Conservation (phyloP, 140 eudicot genomes). For the Erigeron philadelphicus region DNA sequence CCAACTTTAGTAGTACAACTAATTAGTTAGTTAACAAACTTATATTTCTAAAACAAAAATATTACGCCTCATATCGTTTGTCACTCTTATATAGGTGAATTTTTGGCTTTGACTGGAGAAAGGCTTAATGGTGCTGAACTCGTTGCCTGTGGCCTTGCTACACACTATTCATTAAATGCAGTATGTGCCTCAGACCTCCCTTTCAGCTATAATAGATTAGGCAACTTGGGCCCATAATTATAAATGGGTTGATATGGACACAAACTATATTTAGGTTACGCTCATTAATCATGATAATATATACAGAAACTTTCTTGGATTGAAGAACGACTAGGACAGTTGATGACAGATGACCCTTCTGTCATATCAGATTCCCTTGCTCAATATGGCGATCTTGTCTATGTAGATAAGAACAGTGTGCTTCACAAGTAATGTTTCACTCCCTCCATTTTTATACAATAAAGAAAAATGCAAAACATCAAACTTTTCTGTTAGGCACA, state of each 20-base stretch:
- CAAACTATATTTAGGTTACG: not conserved
- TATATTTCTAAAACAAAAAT: not conserved
- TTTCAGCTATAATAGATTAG: not conserved
- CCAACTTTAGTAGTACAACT: no score
- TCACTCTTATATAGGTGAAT: constrained; percentile 62
- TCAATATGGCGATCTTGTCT: constrained; percentile 80
- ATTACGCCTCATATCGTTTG: not conserved
- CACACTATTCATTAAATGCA: constrained; percentile 68
- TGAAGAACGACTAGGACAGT: constrained; percentile 75
- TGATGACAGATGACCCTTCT: constrained; percentile 79
- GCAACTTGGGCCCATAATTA: not conserved
- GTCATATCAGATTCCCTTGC: constrained; percentile 76
- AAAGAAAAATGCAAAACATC: not conserved
- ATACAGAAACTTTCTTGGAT: constrained; percentile 68
- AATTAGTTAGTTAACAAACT: not conserved
- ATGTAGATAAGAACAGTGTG: constrained; percentile 49
- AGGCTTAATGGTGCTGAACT: constrained; percentile 86
- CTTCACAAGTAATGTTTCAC: constrained; percentile 55
- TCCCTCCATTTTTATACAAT: not conserved
- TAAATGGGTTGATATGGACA: not conserved
- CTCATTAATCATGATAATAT: not conserved
- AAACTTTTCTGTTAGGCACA: not conserved
- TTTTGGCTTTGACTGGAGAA: constrained; percentile 85
- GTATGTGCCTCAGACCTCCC: constrained; percentile 33
- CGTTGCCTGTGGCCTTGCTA: constrained; percentile 88